Evolutionary conservation across 1,284 basidiomycete species (phyloP), one percentile per base, ranked within the genome.

Genomic region (Tremellales sp.): DNA sequence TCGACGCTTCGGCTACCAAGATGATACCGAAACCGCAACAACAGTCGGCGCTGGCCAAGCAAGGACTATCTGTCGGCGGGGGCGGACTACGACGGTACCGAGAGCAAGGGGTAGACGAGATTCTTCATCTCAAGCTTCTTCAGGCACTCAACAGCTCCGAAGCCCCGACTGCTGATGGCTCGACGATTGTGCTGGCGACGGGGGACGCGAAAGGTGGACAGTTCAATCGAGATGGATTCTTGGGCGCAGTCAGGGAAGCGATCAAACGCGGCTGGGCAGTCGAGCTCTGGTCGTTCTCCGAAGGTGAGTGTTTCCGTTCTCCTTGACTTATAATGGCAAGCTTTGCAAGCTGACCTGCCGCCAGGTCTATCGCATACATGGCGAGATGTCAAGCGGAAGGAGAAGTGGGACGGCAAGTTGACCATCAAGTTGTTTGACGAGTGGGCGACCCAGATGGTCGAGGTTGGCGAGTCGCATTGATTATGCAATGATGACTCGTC

Each of bases 161-260:
- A 25, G 29, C 21, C 3, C 31, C 33, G 25, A 50, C 52, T 3
- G 12, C 21, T 10, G 23, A 22, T 6, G 39, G 39, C 12, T 22
- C 39, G 41, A 89, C 87, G 19, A 86, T 92, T 58, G 84, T 92
- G 33, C 80, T 93, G 29, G 89, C 87, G 1, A 92, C 90, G 0
- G 89, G 89, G 3, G 89, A 93, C 67, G 89, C 88, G 19, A 87
- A 88, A 62, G 84, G 85, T 11, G 86, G 87, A 2, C 85, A 92
- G 67, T 92, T 90, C 67, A 90, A 84, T 68, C 85, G 87, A 53
- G 85, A 89, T 61, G 89, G 89, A 3, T 93, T 92, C 72, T 70
- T 89, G 24, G 87, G 89, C 0, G 85, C 85, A 45, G 87, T 90
- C 12, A 77, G 86, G 48, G 83, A 84, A 11, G 89, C 90, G 10